These are phyloP conservation scores for Cryptococcus sp. DNA, from an alignment of 1,284 basidiomycete species.

Conservation along the genomic window DNA sequence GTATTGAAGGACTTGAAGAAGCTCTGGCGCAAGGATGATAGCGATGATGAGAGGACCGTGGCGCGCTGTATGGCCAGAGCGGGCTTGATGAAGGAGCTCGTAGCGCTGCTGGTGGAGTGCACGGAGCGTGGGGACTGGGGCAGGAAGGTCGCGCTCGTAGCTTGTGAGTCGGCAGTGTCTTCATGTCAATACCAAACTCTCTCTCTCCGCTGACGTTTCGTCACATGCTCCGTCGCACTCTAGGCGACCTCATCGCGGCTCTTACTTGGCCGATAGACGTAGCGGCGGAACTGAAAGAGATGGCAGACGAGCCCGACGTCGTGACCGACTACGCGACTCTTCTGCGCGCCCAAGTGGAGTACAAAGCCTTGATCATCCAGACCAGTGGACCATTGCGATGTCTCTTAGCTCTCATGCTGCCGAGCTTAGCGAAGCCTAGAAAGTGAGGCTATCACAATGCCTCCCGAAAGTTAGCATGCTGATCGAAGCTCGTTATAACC, in stretches of 20 bases:
- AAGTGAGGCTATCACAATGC: slow-evolving; percentile 33
- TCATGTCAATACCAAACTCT: not conserved
- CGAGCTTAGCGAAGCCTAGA: slow-evolving; percentile 48
- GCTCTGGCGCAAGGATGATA: slow-evolving; percentile 91
- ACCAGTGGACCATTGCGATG: slow-evolving; percentile 37
- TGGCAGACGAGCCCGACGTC: slow-evolving; percentile 73
- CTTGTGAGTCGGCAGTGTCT: slow-evolving; percentile 56
- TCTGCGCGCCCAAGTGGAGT: slow-evolving; percentile 74
- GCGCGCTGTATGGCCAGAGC: slow-evolving; percentile 86
- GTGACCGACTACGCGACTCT: slow-evolving; percentile 84
- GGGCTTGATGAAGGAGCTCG: slow-evolving; percentile 80
- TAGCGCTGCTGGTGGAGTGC: slow-evolving; percentile 79
- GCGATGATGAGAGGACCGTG: slow-evolving; percentile 89
- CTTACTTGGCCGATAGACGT: slow-evolving; percentile 98
- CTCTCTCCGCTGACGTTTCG: not conserved
- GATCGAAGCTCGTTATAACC: too few species aligned
- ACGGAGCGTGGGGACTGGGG: slow-evolving; percentile 64
- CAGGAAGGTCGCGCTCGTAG: slow-evolving; percentile 74
- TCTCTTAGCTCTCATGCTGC: slow-evolving; percentile 49
- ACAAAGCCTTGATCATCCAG: slow-evolving; percentile 62
- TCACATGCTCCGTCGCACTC: not conserved
- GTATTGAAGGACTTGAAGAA: slow-evolving; percentile 92
- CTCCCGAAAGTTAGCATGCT: not conserved
- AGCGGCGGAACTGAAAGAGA: slow-evolving; percentile 84
- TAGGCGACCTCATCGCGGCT: slow-evolving; percentile 81